Base-by-base conservation (phyloP, 1,139 yeast genomes). In the Kazachstania sp. region DNA sequence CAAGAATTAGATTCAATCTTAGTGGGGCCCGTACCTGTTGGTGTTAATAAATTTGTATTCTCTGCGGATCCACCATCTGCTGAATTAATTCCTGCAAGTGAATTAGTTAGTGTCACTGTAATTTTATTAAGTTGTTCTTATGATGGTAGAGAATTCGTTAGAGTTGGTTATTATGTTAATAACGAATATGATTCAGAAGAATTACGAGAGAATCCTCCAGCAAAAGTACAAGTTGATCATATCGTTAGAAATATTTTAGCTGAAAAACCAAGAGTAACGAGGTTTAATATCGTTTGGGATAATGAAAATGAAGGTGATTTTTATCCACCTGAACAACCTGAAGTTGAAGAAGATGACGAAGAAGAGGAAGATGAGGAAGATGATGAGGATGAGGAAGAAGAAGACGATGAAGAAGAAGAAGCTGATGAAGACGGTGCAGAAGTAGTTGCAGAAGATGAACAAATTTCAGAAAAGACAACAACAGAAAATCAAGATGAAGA, bases 1-100 rank as follows among this genome's bases (percentile, higher is more conserved):
- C 98, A 94, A 68, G 97, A 90, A 63, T 72, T 92, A 48, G 99
- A 92, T 63, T 87, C 97, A 2, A 81, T 94, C 41, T 71, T 94
- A 26, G 99, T 92, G 4, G 98, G 99, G 0, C 99, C 98, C 0
- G 95, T 92, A 3, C 99, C 98, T 0, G 95, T 92, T 4, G 99
- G 99, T 1, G 81, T 92, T 45, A 92, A 92, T 64, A 90, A 92
- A 67, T 94, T 92, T 59, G 74, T 90, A 16, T 86, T 92, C 65
- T 81, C 86, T 32, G 97, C 98, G 0, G 97, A 92, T 60, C 95
- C 99, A 0, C 98, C 98, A 1, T 81, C 92, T 2, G 95, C 97
- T 0, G 97, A 92, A 56, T 70, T 90, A 54, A 92, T 92, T 55
- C 98, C 99, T 1, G 95, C 96, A 6, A 83, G 88, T 54, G 98